These are phyloP conservation scores for Tubosaeta sp. DNA, from an alignment of 768 basidiomycete genomes.

Conservation along the genomic window DNA sequence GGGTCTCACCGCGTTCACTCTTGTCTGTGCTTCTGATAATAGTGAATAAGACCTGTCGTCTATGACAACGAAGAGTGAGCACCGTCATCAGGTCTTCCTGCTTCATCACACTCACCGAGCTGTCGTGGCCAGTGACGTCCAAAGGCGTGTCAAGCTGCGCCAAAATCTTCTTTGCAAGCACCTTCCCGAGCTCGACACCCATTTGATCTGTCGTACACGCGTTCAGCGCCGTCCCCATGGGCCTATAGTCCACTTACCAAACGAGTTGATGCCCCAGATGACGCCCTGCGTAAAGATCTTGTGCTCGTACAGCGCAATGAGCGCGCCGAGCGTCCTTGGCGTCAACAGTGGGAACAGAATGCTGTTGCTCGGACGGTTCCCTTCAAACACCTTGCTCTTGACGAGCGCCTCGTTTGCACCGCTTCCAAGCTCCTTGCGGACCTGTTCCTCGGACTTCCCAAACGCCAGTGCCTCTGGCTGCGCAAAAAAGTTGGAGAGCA, in stretches of 20 bases:
- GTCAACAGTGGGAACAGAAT: conserved; percentile 93
- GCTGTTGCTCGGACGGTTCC: conserved; percentile 94
- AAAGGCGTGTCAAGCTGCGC: conserved; percentile 76
- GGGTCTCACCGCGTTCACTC: conserved; percentile 44
- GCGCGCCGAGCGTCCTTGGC: conserved; percentile 80
- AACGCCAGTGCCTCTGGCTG: conserved; percentile 98
- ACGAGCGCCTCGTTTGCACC: conserved; percentile 78
- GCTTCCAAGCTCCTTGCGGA: conserved; percentile 61
- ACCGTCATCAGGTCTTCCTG: background rate
- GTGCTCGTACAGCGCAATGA: conserved; percentile 94
- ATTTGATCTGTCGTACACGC: conserved; percentile 71
- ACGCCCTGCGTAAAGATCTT: conserved; percentile 99
- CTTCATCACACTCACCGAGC: conserved; percentile 47
- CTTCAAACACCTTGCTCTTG: conserved; percentile 98
- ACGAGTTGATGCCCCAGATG: conserved; percentile 98
- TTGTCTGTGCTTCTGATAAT: conserved; percentile 87
- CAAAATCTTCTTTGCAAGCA: conserved; percentile 94
- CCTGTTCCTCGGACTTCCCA: conserved; percentile 92
- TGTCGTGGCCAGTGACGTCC: conserved; percentile 85
- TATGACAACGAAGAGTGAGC: conserved; percentile 27
- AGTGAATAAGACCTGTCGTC: conserved; percentile 96
- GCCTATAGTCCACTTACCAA: conserved; percentile 50
- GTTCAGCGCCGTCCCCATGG: background rate
- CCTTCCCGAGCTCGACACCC: conserved; percentile 98
- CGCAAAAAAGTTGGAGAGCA: conserved; percentile 97